Base-by-base conservation (phyloP, 1,284 basidiomycete species). In the Moesziomyces sp. region DNA sequence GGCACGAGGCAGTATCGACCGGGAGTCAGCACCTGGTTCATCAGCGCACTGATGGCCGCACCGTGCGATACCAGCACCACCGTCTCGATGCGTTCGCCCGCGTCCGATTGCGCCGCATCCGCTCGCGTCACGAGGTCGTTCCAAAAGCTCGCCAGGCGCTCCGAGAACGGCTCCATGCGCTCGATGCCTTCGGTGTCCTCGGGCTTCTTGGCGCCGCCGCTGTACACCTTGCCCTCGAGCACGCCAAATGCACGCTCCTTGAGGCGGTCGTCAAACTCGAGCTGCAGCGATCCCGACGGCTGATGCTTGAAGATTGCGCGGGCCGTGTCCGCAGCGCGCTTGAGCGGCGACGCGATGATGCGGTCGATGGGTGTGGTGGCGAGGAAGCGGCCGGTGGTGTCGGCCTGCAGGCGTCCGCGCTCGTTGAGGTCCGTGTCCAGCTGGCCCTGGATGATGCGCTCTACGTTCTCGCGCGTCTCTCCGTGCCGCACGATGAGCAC, bases 381-480 rank as follows among this genome's bases (percentile, higher is more conserved):
- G 30, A 83, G 76, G 23, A 67, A 77, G 2, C 16, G 44, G 18
- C 68, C 82, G 5, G 76, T 78, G 40, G 58, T 11, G 1, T 66
- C 52, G n/a, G 82, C 82, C 52, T 83, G 82, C 24, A 46, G 43
- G 1, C 70, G 51, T 9, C 82, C 82, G 19, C 62, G 49, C 3
- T 46, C 60, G 53, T 83, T 83, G 45, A 83, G 76, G 18, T 67
- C 48, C 16, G 80, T 83, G 43, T 83, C 82, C 23, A 83, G 71
- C 48, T 82, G 82, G 10, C 82, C 82, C 51, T 83, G 82, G 28
- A 83, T 78, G 69, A 83, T 79, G 24, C 80, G 74, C 38, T 59
- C 50, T 28, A 82, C 82, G 49, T 83, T 83, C 23, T 79, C 71
- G 40, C 76, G 61, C 42, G 82, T 83, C 54, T 83, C 82, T 38